phyloP scores from a whole-genome alignment of 139 green algal species.

The Micractinium sp. region DNA sequence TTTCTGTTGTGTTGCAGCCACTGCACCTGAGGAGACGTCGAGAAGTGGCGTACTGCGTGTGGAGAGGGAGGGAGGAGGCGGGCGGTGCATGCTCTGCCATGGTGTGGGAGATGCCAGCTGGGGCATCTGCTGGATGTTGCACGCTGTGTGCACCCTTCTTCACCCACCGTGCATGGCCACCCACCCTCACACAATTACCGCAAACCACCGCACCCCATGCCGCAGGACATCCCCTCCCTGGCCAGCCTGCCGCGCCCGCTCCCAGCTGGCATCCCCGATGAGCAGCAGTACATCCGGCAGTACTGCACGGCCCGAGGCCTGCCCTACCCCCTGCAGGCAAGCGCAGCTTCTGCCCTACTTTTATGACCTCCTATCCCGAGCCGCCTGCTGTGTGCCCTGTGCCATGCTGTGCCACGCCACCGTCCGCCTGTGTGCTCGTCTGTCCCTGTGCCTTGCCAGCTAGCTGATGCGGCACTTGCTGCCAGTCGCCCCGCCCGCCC shows the following conservation, averaged over 20 bases:
- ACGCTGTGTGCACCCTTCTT: background rate
- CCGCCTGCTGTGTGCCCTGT: no score
- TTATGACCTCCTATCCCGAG: background rate
- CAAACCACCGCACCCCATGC: no score
- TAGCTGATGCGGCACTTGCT: no score
- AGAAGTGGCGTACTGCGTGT: no score
- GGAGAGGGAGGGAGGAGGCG: no score
- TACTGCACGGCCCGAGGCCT: slow-evolving; percentile 76
- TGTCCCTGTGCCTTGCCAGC: background rate
- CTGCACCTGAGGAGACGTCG: no score
- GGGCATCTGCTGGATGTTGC: background rate
- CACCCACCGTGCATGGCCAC: background rate
- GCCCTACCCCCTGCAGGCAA: slow-evolving; percentile 32
- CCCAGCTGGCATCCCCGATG: slow-evolving; percentile 79
- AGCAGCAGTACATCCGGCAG: slow-evolving; percentile 76
- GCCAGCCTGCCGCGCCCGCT: slow-evolving; percentile 44
- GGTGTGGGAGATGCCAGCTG: background rate
- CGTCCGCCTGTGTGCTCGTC: background rate
- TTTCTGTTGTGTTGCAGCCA: no score
- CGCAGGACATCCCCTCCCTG: slow-evolving; percentile 16
- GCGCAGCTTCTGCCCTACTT: slow-evolving; percentile 33
- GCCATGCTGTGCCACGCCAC: no score
- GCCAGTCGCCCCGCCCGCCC: background rate
- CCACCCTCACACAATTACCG: no score
- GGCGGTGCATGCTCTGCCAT: background rate